Conservation (phyloP, 2,329 filamentous ascomycete species). For the Penicillium paneum region DNA sequence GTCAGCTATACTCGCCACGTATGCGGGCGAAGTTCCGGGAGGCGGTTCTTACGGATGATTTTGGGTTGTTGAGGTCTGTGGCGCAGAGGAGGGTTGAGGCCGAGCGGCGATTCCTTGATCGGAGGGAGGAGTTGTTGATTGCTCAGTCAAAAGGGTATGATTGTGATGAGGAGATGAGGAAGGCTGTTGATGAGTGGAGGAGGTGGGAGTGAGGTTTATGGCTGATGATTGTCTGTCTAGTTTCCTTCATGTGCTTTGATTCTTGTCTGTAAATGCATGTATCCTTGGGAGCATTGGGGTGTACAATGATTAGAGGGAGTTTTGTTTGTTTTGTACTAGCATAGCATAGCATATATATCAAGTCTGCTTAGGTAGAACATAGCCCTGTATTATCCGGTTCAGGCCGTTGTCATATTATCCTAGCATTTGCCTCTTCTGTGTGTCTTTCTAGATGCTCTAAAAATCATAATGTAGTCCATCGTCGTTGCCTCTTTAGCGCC, state of each 20-base stretch:
- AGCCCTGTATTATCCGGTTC: neutral
- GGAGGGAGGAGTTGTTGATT: constrained; percentile 52
- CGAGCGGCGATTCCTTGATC: constrained; percentile 58
- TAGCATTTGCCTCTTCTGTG: too few species aligned
- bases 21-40: constrained; percentile 73
- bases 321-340: neutral
- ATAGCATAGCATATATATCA: constrained; percentile 1
- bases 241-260: neutral
- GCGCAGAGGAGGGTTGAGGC: constrained; percentile 58
- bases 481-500: too few species aligned
- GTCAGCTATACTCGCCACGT: constrained; percentile 74
- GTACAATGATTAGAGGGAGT: neutral
- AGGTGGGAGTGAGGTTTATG: constrained; percentile 46
- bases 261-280: neutral
- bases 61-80: constrained; percentile 60
- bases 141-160: constrained; percentile 60
- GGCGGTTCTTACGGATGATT: constrained; percentile 65
- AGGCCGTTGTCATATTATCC: too few species aligned
- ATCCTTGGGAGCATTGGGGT: constrained; percentile 1
- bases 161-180: constrained; percentile 46
- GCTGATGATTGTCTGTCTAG: neutral
- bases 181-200: constrained; percentile 52
- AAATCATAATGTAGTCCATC: too few species aligned
- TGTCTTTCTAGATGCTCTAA: too few species aligned
- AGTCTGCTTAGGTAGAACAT: neutral